Conservation (phyloP, 768 basidiomycete species). For the Exidia glandulosa region DNA sequence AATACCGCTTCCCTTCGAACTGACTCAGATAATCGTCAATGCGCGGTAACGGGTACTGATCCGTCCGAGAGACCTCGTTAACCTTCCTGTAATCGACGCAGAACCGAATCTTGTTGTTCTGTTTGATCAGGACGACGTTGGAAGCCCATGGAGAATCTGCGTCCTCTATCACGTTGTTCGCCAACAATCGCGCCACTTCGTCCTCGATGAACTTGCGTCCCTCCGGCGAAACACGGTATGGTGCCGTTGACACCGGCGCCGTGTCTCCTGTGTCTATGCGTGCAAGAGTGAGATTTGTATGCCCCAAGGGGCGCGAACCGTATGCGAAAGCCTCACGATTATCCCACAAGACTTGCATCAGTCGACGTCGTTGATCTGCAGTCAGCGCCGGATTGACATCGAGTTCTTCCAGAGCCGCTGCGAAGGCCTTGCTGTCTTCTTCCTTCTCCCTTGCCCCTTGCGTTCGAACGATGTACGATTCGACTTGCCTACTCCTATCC, state of each 20-base stretch:
- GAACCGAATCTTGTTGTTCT: too few relatives aligned
- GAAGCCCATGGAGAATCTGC: conserved; percentile 29
- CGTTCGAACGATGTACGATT: neutral
- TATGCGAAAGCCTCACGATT: neutral
- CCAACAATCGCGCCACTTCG: neutral
- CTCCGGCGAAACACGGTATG: neutral
- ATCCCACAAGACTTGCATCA: neutral
- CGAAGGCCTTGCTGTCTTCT: neutral
- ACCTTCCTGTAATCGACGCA: conserved; percentile 9
- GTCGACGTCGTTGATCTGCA: neutral
- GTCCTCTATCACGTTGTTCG: conserved; percentile 26
- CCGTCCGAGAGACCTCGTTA: conserved; percentile 15
- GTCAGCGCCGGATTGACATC: neutral
- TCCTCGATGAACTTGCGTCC: neutral
- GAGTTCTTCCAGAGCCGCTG: neutral
- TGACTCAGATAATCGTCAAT: conserved; percentile 20
- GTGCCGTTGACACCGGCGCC: neutral
- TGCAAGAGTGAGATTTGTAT: neutral
- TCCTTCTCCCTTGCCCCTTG: neutral
- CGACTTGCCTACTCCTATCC: neutral
- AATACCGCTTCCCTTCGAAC: conserved; percentile 18
- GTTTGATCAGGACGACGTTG: conserved; percentile 14
- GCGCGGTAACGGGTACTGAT: conserved; percentile 20
- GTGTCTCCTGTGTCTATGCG: neutral
- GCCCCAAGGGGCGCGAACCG: neutral